Conservation (phyloP, 2,329 filamentous ascomycete species). For the Cryoendolithus antarcticus region DNA sequence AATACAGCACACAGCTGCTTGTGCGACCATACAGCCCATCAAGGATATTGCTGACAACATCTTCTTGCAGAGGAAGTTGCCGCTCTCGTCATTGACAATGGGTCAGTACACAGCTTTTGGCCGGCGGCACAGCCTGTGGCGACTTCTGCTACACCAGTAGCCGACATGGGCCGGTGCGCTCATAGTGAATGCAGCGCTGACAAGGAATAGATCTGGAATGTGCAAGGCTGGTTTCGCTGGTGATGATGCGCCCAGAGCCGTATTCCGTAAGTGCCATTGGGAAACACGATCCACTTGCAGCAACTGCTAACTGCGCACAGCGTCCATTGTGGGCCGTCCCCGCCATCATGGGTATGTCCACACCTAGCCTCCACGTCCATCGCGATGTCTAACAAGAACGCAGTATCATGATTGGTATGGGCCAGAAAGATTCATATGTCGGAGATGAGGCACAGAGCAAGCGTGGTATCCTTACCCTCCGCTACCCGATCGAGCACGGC, state of each 20-base stretch:
- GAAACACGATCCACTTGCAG: slow-evolving; percentile 11
- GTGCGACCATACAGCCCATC: too few relatives aligned
- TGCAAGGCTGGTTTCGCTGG: slow-evolving; percentile 99
- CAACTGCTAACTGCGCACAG: slow-evolving; percentile 37
- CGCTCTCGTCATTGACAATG: slow-evolving; percentile 99
- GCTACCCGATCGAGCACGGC: slow-evolving; percentile 99
- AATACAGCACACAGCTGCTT: too few relatives aligned
- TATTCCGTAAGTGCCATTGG: slow-evolving; percentile 79
- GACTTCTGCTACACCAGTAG: neutral
- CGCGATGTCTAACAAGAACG: slow-evolving; percentile 28
- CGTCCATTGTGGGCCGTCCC: slow-evolving; percentile 98
- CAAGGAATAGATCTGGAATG: slow-evolving; percentile 80
- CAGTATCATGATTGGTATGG: slow-evolving; percentile 99
- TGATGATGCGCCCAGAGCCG: slow-evolving; percentile 99
- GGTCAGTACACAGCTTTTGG: slow-evolving; percentile 53
- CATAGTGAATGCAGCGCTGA: neutral
- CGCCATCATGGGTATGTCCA: slow-evolving; percentile 90
- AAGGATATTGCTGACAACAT: too few relatives aligned
- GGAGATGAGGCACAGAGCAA: slow-evolving; percentile 99
- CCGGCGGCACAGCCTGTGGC: slow-evolving; percentile 1
- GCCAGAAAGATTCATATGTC: slow-evolving; percentile 99
- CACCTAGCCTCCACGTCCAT: slow-evolving; percentile 9
- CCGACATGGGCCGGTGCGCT: neutral
- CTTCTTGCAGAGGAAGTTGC: slow-evolving; percentile 83
- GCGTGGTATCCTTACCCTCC: slow-evolving; percentile 99